Percentiles rank a stretch among this genome's conserved stretches.
Evolutionary conservation across 345 rosid species (phyloP).

Genomic region (Chamaenerion angustifolium): DNA sequence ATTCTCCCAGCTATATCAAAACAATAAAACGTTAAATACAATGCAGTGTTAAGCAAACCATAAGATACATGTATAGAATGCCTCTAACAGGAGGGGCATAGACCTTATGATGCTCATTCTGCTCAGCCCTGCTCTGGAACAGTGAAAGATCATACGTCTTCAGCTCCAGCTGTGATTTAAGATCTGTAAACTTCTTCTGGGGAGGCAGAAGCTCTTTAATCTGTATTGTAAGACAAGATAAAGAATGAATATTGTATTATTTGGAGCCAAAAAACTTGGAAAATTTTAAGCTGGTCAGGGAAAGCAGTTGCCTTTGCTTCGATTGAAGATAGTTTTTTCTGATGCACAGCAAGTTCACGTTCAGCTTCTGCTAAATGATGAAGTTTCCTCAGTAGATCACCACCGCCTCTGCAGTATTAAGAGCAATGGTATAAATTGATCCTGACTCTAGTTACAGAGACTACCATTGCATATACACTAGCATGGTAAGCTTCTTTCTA

Average conservation of each 20-base stretch:
- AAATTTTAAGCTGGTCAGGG: background rate
- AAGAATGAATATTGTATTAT: constrained; percentile 1
- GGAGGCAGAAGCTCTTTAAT: constrained; percentile 62
- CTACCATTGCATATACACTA: too few species aligned
- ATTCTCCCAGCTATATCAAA: constrained; percentile 53
- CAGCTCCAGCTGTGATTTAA: constrained; percentile 68
- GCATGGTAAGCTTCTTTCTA: too few species aligned
- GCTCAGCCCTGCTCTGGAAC: constrained; percentile 82
- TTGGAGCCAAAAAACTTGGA: background rate
- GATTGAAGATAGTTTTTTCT: constrained; percentile 53
- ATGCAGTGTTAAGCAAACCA: background rate
- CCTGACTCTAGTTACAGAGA: too few species aligned
- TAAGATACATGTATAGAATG: background rate
- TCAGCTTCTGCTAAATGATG: constrained; percentile 78
- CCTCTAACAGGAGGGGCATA: constrained; percentile 6
- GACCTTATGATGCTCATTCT: constrained; percentile 98
- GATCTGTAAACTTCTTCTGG: constrained; percentile 55
- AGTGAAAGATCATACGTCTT: constrained; percentile 78
- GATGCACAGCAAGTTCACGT: constrained; percentile 49
- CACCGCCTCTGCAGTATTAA: constrained; percentile 54
- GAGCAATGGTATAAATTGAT: too few species aligned
- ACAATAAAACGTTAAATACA: background rate
- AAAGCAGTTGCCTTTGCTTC: constrained; percentile 50
- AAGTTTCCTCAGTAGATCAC: constrained; percentile 67
- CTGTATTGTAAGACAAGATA: constrained; percentile 38